These are phyloP conservation scores for Diaporthe destruens DNA, from an alignment of 2,329 filamentous ascomycete species.

Conservation along the genomic window DNA sequence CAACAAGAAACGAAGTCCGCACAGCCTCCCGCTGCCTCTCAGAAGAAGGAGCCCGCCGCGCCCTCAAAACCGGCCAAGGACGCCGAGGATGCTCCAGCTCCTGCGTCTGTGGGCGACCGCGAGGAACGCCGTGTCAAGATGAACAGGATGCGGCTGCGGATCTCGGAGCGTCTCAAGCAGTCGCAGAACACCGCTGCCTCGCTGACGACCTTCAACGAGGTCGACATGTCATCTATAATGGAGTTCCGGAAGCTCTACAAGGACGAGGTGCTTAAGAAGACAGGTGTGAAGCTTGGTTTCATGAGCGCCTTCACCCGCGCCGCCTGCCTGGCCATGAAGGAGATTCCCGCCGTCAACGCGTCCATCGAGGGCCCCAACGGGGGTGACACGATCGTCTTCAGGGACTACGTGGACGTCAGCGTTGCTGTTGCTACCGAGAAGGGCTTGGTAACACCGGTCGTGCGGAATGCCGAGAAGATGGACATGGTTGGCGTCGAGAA, in stretches of 20 bases:
- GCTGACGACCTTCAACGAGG: slow-evolving; percentile 98
- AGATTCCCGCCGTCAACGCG: slow-evolving; percentile 94
- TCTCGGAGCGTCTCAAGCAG: slow-evolving; percentile 97
- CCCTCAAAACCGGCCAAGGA: slow-evolving; percentile 52
- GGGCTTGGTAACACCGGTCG: slow-evolving; percentile 95
- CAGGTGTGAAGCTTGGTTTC: slow-evolving; percentile 97
- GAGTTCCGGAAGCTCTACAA: slow-evolving; percentile 98
- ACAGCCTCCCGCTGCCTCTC: slow-evolving; percentile 46
- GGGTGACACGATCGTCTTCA: slow-evolving; percentile 97
- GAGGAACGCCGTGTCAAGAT: slow-evolving; percentile 98
- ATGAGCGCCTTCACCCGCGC: slow-evolving; percentile 98
- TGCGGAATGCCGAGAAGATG: slow-evolving; percentile 91
- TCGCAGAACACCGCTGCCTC: slow-evolving; percentile 98
- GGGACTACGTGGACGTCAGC: slow-evolving; percentile 97
- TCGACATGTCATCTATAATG: slow-evolving; percentile 98
- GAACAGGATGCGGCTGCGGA: slow-evolving; percentile 99
- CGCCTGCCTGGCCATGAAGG: slow-evolving; percentile 90
- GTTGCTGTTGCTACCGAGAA: slow-evolving; percentile 98
- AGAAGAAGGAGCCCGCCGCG: slow-evolving; percentile 49
- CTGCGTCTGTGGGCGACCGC: slow-evolving; percentile 73
- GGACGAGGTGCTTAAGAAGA: slow-evolving; percentile 95
- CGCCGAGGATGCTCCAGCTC: slow-evolving; percentile 52
- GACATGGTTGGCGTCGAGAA: slow-evolving; percentile 92
- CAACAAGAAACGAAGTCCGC: slow-evolving; percentile 52
- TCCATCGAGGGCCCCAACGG: slow-evolving; percentile 96